Evolutionary conservation across 495 filamentous ascomycete genomes (phyloP).

Genomic region (Delitschia confertaspora): DNA sequence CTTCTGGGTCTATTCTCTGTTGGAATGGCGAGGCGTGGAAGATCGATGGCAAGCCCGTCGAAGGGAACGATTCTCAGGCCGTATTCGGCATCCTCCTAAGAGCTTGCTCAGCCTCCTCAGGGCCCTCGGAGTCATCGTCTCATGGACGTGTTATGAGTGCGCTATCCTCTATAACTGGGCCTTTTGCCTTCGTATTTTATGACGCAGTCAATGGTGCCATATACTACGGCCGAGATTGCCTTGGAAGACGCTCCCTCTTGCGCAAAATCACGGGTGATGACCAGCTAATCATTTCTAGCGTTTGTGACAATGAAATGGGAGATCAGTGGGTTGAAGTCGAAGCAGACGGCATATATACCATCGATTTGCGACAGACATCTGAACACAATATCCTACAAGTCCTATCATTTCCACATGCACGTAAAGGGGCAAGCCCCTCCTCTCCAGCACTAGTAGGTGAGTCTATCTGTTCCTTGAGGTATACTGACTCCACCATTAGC

Average conservation of each 20-base stretch:
- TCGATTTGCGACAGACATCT: slow-evolving; percentile 40
- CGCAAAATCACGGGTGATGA: slow-evolving; percentile 39
- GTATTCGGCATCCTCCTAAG: slow-evolving; percentile 56
- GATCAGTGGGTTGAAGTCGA: slow-evolving; percentile 68
- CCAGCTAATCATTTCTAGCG: slow-evolving; percentile 62
- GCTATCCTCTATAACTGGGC: slow-evolving; percentile 62
- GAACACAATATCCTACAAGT: neutral
- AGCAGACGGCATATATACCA: slow-evolving; percentile 64
- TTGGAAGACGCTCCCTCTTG: slow-evolving; percentile 79
- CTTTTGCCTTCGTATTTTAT: slow-evolving; percentile 87
- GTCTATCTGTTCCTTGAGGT: neutral
- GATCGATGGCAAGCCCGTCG: slow-evolving; percentile 45
- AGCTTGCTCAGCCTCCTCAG: neutral
- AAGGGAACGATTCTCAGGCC: slow-evolving; percentile 66
- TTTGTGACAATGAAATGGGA: slow-evolving; percentile 46
- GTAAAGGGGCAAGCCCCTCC: neutral
- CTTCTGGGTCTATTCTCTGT: slow-evolving; percentile 66
- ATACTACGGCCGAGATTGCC: slow-evolving; percentile 75
- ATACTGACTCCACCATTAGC: slow-evolving; percentile 7
- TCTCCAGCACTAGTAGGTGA: slow-evolving; percentile 13
- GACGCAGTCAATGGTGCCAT: slow-evolving; percentile 52
- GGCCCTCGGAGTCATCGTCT: neutral
- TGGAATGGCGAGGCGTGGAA: slow-evolving; percentile 99
- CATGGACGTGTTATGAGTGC: slow-evolving; percentile 41
- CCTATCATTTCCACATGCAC: slow-evolving; percentile 13